Base-by-base conservation (phyloP, 768 basidiomycete species). In the Tephrocybe sp. region DNA sequence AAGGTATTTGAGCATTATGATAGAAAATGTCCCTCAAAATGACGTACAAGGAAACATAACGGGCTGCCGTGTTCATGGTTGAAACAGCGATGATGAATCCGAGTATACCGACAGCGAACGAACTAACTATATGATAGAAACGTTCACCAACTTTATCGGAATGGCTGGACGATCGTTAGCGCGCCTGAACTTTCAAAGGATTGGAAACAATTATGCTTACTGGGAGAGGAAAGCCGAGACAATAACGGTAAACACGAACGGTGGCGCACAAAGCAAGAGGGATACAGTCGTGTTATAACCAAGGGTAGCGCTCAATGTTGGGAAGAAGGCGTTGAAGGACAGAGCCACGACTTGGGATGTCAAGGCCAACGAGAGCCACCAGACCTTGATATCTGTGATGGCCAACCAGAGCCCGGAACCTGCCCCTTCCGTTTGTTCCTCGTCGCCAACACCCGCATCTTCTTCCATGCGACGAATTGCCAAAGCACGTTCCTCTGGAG, bases 241-340 rank as follows among this genome's bases (percentile, higher is more conserved):
- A 5, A 82, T 46, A 1, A 82, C 77, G 2, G 87, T 78, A 56
- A 86, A 80, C 4, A 73, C 68, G 77, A 82, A 91, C 21, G 89
- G 89, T 11, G 73, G 73, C 7, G 69, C 69, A 48, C 73, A 73
- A 9, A 73, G 75, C 39, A 89, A 66, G 10, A 91, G 70, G 3
- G 86, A 83, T 34, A 82, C 65, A 3, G 85, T 87, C n/a, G 72
- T 66, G 50, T 67, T 72, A 64, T 74, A 85, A 27, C 86, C 85
- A 63, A 91, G 72, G 1, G 89, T 91, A 13, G 75, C 79, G 8
- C 75, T 78, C 47, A 91, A 67, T 0, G 88, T 85, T 13, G 84
- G 86, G 66, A 88, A 88, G 64, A 80, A 87, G 31, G 80, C 80
- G 59, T 84, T 83, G 71, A 88, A 88, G 3, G 77, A 80, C 19